A percentile compares a stretch with the other conserved stretches of the same genome.
Conservation (phyloP, 2,329 filamentous ascomycete species). For the Grosmannia huntii region DNA sequence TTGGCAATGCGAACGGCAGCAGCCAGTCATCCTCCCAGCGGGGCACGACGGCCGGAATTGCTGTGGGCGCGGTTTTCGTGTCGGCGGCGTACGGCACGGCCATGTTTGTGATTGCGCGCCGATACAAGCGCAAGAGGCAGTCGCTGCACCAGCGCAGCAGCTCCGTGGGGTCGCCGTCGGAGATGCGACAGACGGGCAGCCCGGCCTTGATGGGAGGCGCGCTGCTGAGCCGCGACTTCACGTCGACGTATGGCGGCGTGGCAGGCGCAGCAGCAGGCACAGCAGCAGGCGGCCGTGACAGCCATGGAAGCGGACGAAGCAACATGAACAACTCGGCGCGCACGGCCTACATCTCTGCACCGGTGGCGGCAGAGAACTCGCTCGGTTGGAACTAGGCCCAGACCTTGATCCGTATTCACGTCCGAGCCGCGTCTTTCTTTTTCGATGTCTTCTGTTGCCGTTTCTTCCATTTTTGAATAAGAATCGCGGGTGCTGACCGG, state of each 20-base stretch:
- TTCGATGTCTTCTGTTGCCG: neutral
- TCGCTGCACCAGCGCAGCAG: slow-evolving; percentile 65
- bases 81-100: slow-evolving; percentile 82
- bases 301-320: slow-evolving; percentile 39
- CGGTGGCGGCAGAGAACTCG: slow-evolving; percentile 87
- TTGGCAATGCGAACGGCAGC: slow-evolving; percentile 21
- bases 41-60: slow-evolving; percentile 56
- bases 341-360: slow-evolving; percentile 65
- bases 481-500: neutral
- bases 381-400: slow-evolving; percentile 82
- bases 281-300: slow-evolving; percentile 43
- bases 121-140: slow-evolving; percentile 78
- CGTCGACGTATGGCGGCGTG: slow-evolving; percentile 37
- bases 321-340: slow-evolving; percentile 40
- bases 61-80: slow-evolving; percentile 62
- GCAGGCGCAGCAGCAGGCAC: slow-evolving; percentile 28
- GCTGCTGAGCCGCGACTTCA: slow-evolving; percentile 41
- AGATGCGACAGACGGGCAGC: slow-evolving; percentile 45
- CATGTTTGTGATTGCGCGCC: slow-evolving; percentile 85
- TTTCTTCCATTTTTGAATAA: neutral
- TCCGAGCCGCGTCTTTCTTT: slow-evolving; percentile 1
- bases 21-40: slow-evolving; percentile 45
- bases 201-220: slow-evolving; percentile 60
- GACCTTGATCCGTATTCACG: too few relatives aligned
- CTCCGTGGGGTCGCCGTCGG: slow-evolving; percentile 50